phyloP scores from a whole-genome alignment of 1,284 basidiomycete species.

The Sanghuangporus baumii region DNA sequence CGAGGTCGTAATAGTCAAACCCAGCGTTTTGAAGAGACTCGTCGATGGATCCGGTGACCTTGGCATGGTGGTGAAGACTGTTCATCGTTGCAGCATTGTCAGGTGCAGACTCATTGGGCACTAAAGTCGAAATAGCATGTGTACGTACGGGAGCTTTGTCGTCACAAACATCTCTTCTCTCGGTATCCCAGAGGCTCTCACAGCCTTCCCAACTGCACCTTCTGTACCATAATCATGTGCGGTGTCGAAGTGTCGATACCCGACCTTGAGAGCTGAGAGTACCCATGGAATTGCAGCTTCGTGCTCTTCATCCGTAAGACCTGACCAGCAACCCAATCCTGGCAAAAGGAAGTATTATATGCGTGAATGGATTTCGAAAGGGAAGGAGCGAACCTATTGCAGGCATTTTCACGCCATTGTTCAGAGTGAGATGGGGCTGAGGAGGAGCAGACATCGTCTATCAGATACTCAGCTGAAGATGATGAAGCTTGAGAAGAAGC shows the following conservation, averaged over 20 bases:
- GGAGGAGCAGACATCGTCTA: slow-evolving; percentile 6
- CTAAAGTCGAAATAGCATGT: not conserved
- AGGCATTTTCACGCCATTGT: slow-evolving; percentile 19
- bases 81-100: slow-evolving; percentile 4
- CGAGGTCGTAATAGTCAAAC: slow-evolving; percentile 21
- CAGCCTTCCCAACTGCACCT: slow-evolving; percentile 32
- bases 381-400: too few relatives aligned
- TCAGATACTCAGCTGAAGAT: not conserved
- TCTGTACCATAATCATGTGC: slow-evolving; percentile 29
- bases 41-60: slow-evolving; percentile 19
- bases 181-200: slow-evolving; percentile 30
- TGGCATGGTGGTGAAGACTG: slow-evolving; percentile 20
- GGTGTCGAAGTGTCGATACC: slow-evolving; percentile 26
- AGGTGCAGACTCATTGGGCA: not conserved
- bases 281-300: slow-evolving; percentile 19
- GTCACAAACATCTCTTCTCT: slow-evolving; percentile 37
- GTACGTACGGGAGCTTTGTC: slow-evolving; percentile 34
- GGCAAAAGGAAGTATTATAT: too few relatives aligned
- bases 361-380: too few relatives aligned
- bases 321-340: slow-evolving; percentile 22
- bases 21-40: slow-evolving; percentile 18
- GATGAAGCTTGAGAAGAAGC: not conserved
- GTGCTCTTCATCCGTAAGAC: slow-evolving; percentile 17
- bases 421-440: slow-evolving; percentile 16
- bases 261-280: slow-evolving; percentile 20